These are phyloP conservation scores for Oryza rufipogon DNA, from an alignment of 176 grass and related monocot genomes.

Conservation along the genomic window DNA sequence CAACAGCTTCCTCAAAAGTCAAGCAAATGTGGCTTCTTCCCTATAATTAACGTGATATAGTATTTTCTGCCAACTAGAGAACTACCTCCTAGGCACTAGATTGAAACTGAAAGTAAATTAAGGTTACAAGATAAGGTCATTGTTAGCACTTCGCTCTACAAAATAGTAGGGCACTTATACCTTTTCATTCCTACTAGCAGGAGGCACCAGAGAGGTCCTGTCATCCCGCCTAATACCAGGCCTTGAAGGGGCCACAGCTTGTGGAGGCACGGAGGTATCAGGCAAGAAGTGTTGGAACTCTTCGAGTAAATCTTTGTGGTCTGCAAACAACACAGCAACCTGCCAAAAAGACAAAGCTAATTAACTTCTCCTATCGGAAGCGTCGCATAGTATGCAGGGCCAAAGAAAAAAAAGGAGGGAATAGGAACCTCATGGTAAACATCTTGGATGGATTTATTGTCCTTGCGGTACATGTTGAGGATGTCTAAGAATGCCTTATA, in stretches of 20 bases:
- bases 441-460: slow-evolving; percentile 96
- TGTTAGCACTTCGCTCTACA: slow-evolving; percentile 65
- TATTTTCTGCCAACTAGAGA: slow-evolving; percentile 21
- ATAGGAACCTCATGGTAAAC: slow-evolving; percentile 88
- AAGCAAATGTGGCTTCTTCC: slow-evolving; percentile 10
- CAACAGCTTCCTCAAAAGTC: not conserved
- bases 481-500: slow-evolving; percentile 99
- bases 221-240: slow-evolving; percentile 58
- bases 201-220: slow-evolving; percentile 68
- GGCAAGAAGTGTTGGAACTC: slow-evolving; percentile 97
- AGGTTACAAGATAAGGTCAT: not conserved
- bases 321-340: slow-evolving; percentile 79
- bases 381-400: not conserved
- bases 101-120: not conserved
- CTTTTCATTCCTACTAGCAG: slow-evolving; percentile 58
- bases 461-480: slow-evolving; percentile 99
- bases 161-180: slow-evolving; percentile 40
- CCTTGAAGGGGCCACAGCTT: slow-evolving; percentile 57
- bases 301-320: slow-evolving; percentile 90
- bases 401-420: not conserved
- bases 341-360: slow-evolving; percentile 40
- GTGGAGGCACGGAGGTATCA: slow-evolving; percentile 73
- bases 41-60: not conserved
- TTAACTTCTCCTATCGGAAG: not conserved
- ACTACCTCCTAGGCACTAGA: not conserved